A percentile compares a stretch with the other conserved stretches of the same genome.
phyloP scores from a whole-genome alignment of 2,329 filamentous ascomycete genomes.

The Biscogniauxia marginata region DNA sequence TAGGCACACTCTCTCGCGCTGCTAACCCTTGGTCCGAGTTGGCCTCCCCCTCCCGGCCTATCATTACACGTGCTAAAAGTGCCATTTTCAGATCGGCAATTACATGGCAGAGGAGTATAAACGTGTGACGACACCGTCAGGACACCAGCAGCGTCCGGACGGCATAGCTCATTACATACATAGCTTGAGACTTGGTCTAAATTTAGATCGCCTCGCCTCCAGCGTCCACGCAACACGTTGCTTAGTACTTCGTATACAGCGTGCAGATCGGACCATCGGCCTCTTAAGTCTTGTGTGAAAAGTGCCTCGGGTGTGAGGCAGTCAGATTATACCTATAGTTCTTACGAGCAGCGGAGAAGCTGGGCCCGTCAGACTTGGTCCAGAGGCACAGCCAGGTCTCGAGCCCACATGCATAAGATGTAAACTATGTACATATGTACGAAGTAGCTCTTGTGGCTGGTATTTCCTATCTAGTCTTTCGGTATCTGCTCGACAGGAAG shows the following conservation, averaged over 20 bases:
- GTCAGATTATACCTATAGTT: background rate
- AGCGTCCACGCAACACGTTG: background rate
- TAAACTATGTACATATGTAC: background rate
- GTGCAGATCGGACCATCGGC: background rate
- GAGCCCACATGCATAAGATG: background rate
- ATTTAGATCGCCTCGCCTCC: slow-evolving; percentile 1
- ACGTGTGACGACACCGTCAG: background rate
- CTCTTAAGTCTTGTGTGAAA: background rate
- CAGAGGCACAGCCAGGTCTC: slow-evolving; percentile 4
- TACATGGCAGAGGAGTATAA: background rate
- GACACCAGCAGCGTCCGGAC: too few relatives aligned
- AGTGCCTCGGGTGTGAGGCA: background rate
- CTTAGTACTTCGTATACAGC: background rate
- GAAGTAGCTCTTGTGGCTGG: background rate
- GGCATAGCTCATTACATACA: background rate
- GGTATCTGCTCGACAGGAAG: background rate
- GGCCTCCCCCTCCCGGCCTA: too few relatives aligned
- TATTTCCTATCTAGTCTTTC: background rate
- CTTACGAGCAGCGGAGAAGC: slow-evolving; percentile 22
- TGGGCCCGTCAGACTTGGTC: slow-evolving; percentile 19
- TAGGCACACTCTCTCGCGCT: slow-evolving; percentile 8
- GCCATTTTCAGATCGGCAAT: background rate
- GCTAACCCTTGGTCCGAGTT: slow-evolving; percentile 12
- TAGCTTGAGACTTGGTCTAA: background rate
- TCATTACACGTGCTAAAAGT: too few relatives aligned